Percentiles rank a stretch among this genome's conserved stretches.
These are phyloP conservation scores for Penicillium samsonianum DNA, from an alignment of 495 filamentous ascomycete species.

Conservation along the genomic window DNA sequence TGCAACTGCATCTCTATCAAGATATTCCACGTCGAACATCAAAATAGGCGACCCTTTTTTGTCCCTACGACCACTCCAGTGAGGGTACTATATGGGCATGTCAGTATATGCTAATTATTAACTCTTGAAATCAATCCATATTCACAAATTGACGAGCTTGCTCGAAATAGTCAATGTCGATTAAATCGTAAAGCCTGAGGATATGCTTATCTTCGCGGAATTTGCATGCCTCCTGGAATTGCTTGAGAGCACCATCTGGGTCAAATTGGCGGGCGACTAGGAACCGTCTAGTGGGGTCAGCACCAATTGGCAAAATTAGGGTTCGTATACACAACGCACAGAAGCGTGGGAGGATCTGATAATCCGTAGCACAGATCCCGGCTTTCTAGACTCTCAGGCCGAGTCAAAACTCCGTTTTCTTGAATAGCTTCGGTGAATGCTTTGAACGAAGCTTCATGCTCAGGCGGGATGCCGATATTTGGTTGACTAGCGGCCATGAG, in stretches of 20 bases:
- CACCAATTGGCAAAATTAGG: not conserved
- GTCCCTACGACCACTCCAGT: slow-evolving; percentile 40
- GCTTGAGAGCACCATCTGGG: slow-evolving; percentile 19
- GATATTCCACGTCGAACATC: slow-evolving; percentile 26
- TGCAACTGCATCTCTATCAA: slow-evolving; percentile 17
- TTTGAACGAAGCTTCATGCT: slow-evolving; percentile 5
- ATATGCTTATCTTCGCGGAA: slow-evolving; percentile 27
- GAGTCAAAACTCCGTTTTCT: slow-evolving; percentile 26
- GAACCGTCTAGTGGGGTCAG: slow-evolving; percentile 30
- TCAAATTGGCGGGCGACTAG: slow-evolving; percentile 32
- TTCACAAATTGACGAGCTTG: slow-evolving; percentile 28
- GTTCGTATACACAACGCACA: slow-evolving; percentile 20
- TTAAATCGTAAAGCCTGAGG: slow-evolving; percentile 25
- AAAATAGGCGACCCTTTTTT: slow-evolving; percentile 31
- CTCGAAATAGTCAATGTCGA: slow-evolving; percentile 31
- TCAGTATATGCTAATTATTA: not conserved
- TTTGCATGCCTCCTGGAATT: slow-evolving; percentile 24
- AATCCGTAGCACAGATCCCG: slow-evolving; percentile 22
- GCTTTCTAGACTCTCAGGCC: slow-evolving; percentile 20
- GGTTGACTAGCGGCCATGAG: not conserved
- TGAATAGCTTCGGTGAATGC: slow-evolving; percentile 24
- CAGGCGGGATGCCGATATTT: not conserved
- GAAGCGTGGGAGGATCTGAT: slow-evolving; percentile 31
- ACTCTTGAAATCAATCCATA: not conserved
- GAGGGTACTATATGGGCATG: slow-evolving; percentile 26